phyloP scores from a whole-genome alignment of 2,329 filamentous ascomycete genomes.

The Aspergillus versicolor region DNA sequence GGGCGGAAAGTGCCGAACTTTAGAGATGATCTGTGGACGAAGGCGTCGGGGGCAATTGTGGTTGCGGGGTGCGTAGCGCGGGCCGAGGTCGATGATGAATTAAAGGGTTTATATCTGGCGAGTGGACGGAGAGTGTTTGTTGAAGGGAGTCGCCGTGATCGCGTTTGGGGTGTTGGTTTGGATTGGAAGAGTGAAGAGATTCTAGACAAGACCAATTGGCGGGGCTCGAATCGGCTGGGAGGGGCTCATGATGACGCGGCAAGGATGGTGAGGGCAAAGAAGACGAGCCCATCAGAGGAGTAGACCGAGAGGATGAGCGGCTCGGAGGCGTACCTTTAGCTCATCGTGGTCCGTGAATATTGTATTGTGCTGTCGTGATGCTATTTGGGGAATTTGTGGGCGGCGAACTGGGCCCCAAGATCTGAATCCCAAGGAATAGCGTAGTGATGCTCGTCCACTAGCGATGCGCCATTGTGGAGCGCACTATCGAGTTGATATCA shows the following conservation, averaged over 20 bases:
- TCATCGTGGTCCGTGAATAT: too few species aligned
- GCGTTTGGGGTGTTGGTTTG: conserved; percentile 15
- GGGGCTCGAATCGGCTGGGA: conserved; percentile 13
- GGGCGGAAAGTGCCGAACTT: conserved; percentile 9
- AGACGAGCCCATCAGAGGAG: too few species aligned
- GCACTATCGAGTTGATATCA: neutral
- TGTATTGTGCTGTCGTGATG: neutral
- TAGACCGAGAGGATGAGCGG: too few species aligned
- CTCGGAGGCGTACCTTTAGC: neutral
- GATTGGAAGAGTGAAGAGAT: conserved; percentile 13
- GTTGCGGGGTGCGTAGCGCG: conserved; percentile 12
- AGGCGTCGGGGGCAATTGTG: conserved; percentile 6
- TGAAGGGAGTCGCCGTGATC: conserved; percentile 11
- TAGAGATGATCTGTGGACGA: conserved; percentile 5
- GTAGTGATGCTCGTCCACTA: neutral
- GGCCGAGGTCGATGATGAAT: conserved; percentile 8
- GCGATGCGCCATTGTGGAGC: neutral
- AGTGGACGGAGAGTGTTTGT: conserved; percentile 8
- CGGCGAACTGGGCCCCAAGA: too few species aligned
- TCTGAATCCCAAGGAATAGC: neutral
- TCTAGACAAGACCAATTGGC: conserved; percentile 12
- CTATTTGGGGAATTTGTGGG: neutral
- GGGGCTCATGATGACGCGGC: conserved; percentile 11
- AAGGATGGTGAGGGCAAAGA: neutral
- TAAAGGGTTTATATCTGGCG: conserved; percentile 9